A percentile compares a stretch with the other conserved stretches of the same genome.
Conservation (phyloP, 108 stramenopile genomes). For the Pseudonitzschia multistriata region DNA sequence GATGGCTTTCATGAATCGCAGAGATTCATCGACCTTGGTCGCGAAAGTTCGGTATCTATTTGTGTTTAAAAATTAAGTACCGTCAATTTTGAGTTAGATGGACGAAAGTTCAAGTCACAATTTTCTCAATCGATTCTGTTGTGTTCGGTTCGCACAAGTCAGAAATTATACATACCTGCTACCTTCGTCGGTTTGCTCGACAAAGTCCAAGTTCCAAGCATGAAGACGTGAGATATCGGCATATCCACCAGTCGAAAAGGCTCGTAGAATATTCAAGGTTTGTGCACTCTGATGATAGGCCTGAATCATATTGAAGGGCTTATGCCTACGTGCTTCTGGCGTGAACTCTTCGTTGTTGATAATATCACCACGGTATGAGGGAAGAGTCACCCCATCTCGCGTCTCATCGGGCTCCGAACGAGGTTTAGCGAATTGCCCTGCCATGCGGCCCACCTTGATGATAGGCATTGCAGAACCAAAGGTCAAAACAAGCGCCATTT, state of each 20-base stretch:
- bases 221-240: constrained; percentile 94
- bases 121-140: neutral
- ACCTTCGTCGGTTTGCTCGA: constrained; percentile 90
- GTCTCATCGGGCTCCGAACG: constrained; percentile 91
- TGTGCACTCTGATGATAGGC: constrained; percentile 94
- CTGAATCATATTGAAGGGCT: constrained; percentile 80
- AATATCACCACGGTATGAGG: constrained; percentile 96
- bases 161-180: constrained; percentile 62
- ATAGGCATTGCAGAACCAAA: constrained; percentile 95
- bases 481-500: constrained; percentile 95
- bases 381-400: constrained; percentile 77
- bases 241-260: constrained; percentile 94
- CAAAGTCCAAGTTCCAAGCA: constrained; percentile 99
- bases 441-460: constrained; percentile 96
- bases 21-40: constrained; percentile 88
- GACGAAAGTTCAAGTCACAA: neutral
- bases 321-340: constrained; percentile 83
- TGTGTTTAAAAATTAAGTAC: neutral
- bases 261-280: constrained; percentile 95
- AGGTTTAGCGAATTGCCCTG: constrained; percentile 98
- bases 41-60: constrained; percentile 86
- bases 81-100: no score
- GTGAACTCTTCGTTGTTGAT: constrained; percentile 94
- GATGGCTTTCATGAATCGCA: constrained; percentile 97
- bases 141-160: neutral